Conservation (phyloP, 805 yeast genomes). For the Wickerhamiella sergipiensis region DNA sequence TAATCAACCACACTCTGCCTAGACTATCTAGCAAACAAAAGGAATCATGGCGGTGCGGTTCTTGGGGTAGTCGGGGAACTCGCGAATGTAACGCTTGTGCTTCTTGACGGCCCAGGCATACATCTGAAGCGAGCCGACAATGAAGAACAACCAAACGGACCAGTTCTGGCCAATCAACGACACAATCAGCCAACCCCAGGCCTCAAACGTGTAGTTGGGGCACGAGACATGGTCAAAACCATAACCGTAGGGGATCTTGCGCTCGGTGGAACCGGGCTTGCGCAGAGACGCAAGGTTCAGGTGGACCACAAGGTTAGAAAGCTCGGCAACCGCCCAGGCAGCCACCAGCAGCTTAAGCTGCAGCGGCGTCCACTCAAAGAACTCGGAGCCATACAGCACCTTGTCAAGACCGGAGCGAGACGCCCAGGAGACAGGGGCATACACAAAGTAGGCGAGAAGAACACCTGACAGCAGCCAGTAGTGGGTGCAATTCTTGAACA, state of each 20-base stretch:
- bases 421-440: constrained; percentile 28
- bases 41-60: constrained; percentile 73
- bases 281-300: constrained; percentile 44
- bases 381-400: constrained; percentile 18
- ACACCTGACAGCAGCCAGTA: constrained; percentile 87
- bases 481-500: constrained; percentile 81
- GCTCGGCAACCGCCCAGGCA: constrained; percentile 39
- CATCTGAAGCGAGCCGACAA: constrained; percentile 73
- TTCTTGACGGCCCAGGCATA: constrained; percentile 82
- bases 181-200: constrained; percentile 57
- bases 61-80: constrained; percentile 70
- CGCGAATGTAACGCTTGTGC: constrained; percentile 51
- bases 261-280: constrained; percentile 40
- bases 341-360: constrained; percentile 10
- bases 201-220: constrained; percentile 90
- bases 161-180: constrained; percentile 65
- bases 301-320: constrained; percentile 64
- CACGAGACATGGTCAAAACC: constrained; percentile 71
- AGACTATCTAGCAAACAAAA: constrained; percentile 35
- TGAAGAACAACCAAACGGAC: constrained; percentile 56
- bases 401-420: constrained; percentile 7
- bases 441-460: constrained; percentile 37
- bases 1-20: neutral
- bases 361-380: constrained; percentile 6
- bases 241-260: constrained; percentile 69